Evolutionary conservation across 2,329 filamentous ascomycete species (phyloP), one percentile per base, ranked within the genome.

Genomic region (Phaeosphaeriaceae sp.): DNA sequence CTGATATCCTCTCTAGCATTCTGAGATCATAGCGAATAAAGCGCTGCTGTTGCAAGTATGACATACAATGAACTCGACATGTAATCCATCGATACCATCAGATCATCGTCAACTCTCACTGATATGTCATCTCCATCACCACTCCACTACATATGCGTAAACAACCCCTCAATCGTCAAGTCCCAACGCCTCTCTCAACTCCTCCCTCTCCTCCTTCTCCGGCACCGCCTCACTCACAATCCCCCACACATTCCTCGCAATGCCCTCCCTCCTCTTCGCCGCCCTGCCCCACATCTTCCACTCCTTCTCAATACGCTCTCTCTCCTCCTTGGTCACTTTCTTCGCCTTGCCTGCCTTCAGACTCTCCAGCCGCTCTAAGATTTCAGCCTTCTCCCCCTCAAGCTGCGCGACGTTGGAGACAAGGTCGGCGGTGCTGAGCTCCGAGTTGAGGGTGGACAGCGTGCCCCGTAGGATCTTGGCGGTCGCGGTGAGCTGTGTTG

Each of bases 361-460:
- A 11, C 66, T 76, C 13, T 72, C 69, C 28, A 89, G 67, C 2
- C 81, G 75, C 3, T 66, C 71, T 15, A 69, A 54, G 13, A 85
- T 74, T 23, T 77, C 75, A 1, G 66, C 59, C 56, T 81, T 83
- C 63, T 85, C 81, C 2, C 65, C 59, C 58, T 83, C 79, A 5
- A 88, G 74, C 1, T 70, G 70, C 8, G 66, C 60, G 7, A 87
- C 79, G 7, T 72, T 71, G 17, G 76, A 60, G 9, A 80, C 77
- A 19, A 89, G 80, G 35, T 86, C 82, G 0, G 79, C 71, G 1
- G 85, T 81, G 17, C 85, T 83, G 17, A 87, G 80, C 11, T 80
- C 80, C 11, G 80, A 77, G 46, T 78, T 78, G 10, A 87, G 77
- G 1, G 79, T 73, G 6, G 79, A 75, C 43, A 86, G 78, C 3